Base-by-base conservation (phyloP, 352 stramenopile genomes). In the Phytophthora citricola region DNA sequence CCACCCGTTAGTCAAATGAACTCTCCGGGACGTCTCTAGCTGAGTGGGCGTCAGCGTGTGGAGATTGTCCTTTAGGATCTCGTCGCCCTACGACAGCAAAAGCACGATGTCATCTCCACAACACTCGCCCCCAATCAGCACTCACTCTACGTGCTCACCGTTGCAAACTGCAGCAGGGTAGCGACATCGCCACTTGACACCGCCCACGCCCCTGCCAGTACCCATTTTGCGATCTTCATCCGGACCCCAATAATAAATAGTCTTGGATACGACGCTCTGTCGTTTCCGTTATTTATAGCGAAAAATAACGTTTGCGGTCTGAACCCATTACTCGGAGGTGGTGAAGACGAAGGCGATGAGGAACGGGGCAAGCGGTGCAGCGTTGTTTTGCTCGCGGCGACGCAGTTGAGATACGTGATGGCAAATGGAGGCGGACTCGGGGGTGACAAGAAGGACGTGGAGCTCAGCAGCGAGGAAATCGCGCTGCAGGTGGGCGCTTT, bases 401-500 rank as follows among this genome's bases (percentile, higher is more conserved):
- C 41, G 27, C 50, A 44, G 4, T 39, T 75, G 40, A 50, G 57
- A 44, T 17, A 17, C 5, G 55, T 44, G 24, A 26, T 26, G 7
- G 57, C 58, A 5, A 67, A 55, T 14, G 32, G 48, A 10, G 62
- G 32, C n/a, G 61, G 38, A 20, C 32, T 62, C 15, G 61, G 52
- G 1, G 41, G 8, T 7, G 41, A 22, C 5, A 44, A 63, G 17
- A 36, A 53, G 9, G 27, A 66, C 32, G 15, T 31, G 12, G 36
- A 67, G 24, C 55, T 69, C 39, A 68, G 41, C 22, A 38, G 24
- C 12, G 56, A 46, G 12, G 58, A 72, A 17, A 61, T 79, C n/a
- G 71, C 68, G 20, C 70, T 87, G 47, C 78, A 90, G 54, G 76
- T 92, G 48, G 60, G 64, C 15, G 73, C 58, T 2, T 59, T 94